Conservation (phyloP, 2,329 filamentous ascomycete genomes). For the Helicocarpus griseus region DNA sequence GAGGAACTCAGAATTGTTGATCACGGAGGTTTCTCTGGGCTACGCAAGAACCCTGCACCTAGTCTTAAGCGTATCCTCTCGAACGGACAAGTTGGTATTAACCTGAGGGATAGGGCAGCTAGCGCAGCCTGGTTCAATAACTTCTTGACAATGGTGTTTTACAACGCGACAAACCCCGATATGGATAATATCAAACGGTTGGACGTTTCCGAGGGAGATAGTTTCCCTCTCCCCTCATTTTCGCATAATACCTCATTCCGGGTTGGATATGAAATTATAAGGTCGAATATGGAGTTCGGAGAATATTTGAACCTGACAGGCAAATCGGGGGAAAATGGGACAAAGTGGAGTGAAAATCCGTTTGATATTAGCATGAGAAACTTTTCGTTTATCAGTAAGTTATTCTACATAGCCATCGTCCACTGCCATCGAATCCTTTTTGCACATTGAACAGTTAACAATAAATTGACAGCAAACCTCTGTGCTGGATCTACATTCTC, state of each 20-base stretch:
- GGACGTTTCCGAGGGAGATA: neutral
- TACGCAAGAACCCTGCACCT: neutral
- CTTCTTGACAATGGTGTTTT: conserved; percentile 27
- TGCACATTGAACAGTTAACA: neutral
- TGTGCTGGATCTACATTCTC: conserved; percentile 17
- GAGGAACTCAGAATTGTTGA: conserved; percentile 28
- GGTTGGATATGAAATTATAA: conserved; percentile 2
- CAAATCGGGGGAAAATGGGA: neutral
- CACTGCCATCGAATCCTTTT: neutral
- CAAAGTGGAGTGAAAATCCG: conserved; percentile 2
- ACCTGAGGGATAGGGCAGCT: conserved; percentile 32
- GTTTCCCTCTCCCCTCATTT: conserved; percentile 2
- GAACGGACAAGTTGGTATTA: conserved; percentile 22
- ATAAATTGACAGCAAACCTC: neutral
- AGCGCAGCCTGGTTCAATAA: conserved; percentile 37
- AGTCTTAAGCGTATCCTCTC: neutral
- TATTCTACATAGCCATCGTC: neutral
- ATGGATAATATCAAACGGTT: conserved; percentile 4
- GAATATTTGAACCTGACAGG: conserved; percentile 6
- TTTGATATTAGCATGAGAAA: neutral
- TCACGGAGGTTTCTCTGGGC: conserved; percentile 31
- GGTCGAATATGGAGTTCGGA: conserved; percentile 4
- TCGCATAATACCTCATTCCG: conserved; percentile 5
- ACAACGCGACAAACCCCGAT: conserved; percentile 29
- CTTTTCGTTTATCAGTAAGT: conserved; percentile 6